Conservation (phyloP, 768 basidiomycete genomes). For the Lentinus tigrinus region DNA sequence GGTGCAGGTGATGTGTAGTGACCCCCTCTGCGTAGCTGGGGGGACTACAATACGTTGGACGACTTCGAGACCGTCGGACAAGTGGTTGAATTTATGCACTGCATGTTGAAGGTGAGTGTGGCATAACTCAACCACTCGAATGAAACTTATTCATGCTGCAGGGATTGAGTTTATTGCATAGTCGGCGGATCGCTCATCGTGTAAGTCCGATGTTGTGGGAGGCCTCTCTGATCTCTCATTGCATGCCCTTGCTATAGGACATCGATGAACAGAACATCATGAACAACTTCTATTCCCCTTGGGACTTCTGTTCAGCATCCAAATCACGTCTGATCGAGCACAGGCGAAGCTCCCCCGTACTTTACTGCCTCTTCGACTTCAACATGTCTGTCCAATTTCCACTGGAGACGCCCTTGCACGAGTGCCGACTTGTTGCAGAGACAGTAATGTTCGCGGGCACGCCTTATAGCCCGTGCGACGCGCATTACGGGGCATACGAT, state of each 20-base stretch:
- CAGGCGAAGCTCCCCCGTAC: too few species aligned
- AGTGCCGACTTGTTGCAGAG: background rate
- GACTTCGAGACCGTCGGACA: background rate
- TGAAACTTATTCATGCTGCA: background rate
- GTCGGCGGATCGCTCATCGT: background rate
- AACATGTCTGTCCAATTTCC: background rate
- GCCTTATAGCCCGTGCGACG: background rate
- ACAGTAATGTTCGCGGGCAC: background rate
- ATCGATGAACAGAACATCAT: background rate
- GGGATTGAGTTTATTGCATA: background rate
- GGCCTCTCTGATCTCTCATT: background rate
- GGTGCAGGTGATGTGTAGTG: background rate
- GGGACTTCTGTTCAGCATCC: background rate
- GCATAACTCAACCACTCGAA: background rate
- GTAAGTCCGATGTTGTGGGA: background rate
- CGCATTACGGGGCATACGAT: background rate
- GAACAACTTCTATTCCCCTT: background rate
- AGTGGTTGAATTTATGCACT: background rate
- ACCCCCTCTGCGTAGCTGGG: too few species aligned
- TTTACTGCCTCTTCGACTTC: constrained; percentile 3
- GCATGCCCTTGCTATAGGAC: background rate
- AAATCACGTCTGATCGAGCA: background rate
- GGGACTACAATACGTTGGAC: too few species aligned
- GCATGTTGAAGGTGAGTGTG: background rate
- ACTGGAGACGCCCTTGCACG: background rate